These are phyloP conservation scores for Xylaria sp. DNA, from an alignment of 2,329 filamentous ascomycete genomes.

Conservation along the genomic window DNA sequence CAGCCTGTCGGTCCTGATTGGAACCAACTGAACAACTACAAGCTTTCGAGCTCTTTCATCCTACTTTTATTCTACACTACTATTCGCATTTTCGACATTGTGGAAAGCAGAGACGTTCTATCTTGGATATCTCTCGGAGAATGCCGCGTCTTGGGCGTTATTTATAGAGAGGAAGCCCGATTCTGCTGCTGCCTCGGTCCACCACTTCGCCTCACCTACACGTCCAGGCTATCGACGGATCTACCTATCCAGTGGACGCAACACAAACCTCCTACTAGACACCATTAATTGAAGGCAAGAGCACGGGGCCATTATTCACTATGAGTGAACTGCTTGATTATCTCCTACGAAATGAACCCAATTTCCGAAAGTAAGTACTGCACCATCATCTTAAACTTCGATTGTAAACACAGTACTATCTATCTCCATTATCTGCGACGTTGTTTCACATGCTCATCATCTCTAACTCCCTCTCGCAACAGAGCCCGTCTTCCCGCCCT, in stretches of 20 bases:
- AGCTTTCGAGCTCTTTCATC: constrained; percentile 18
- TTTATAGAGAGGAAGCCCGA: not conserved
- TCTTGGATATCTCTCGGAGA: not conserved
- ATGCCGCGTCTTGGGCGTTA: not conserved
- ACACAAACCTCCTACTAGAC: not conserved
- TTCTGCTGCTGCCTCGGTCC: not conserved
- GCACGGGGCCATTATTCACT: constrained; percentile 31
- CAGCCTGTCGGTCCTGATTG: constrained; percentile 2
- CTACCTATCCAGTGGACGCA: not conserved
- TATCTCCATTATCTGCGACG: not conserved
- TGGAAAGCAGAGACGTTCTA: too few relatives aligned
- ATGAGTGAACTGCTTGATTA: constrained; percentile 75
- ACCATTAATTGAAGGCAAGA: not conserved
- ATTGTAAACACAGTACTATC: not conserved
- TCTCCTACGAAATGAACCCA: constrained; percentile 63
- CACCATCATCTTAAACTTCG: not conserved
- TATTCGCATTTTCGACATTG: not conserved
- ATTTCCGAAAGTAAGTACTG: constrained; percentile 60
- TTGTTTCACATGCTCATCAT: constrained; percentile 9
- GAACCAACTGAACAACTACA: constrained; percentile 3
- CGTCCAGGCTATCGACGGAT: not conserved
- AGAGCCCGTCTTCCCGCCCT: constrained; percentile 82
- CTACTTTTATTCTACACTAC: constrained; percentile 10
- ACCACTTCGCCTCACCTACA: not conserved
- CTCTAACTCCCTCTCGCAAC: constrained; percentile 36